Base-by-base conservation (phyloP, 2,329 filamentous ascomycete species). In the Xylariaceae sp. region DNA sequence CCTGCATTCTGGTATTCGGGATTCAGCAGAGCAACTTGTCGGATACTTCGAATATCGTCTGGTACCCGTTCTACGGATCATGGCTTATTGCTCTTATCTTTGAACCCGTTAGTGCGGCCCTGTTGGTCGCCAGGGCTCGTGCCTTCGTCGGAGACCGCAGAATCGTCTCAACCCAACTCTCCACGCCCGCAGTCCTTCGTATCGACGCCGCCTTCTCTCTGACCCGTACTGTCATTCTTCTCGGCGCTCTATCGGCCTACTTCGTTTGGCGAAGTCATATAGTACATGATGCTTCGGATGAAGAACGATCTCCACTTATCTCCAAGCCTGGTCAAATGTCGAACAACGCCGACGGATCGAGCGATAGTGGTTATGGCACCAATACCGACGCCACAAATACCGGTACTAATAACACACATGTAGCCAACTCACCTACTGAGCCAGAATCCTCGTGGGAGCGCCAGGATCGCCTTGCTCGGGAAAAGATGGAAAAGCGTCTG, bases 401-500 rank as follows among this genome's bases (percentile, higher is more conserved):
- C 9, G 55, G 63, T 11, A 42, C 53, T 28, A 61, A 56, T 37
- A 62, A 60, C 32, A 55, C 54, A 17, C 53, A 57, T 41, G 61
- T 54, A 47, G 38, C 50, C 46, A 47, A 57, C 48, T 51, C 60
- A 48, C 39, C 65, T 63, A 38, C 64, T 66, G 39, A 62, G 13
- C 62, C 67, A 1, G 78, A 84, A 52, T 78, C 64, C 54, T 73
- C 59, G 33, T 83, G 68, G 73, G 74, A 72, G 57, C 73, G 65
- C 43, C 70, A 63, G 36, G 67, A 76, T 55, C 69, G 75, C 31
- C 70, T 71, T 57, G 75, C 65, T 37, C 76, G 67, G 58, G 81
- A 74, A 61, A 75, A 65, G 48, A 83, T 78, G 68, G 69, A 80
- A 47, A 83, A 87, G 62, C 78, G 83, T 3, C 71, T 89, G n/a